Evolutionary conservation across 1,139 yeast species (phyloP).

Genomic region (Blastobotrys illinoisensis): DNA sequence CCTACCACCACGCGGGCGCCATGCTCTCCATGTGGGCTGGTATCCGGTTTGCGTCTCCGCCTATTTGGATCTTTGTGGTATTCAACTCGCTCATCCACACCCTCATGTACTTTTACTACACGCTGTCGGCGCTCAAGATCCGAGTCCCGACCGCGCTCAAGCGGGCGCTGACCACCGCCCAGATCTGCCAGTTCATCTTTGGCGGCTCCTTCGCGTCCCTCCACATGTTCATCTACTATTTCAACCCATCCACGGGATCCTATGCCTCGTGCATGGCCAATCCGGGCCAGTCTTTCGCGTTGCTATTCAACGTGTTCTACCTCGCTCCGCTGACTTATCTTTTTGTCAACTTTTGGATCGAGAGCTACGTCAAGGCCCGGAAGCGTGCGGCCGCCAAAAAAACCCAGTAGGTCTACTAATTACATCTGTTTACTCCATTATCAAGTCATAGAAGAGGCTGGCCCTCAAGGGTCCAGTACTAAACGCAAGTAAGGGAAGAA

Average conservation of each 20-base stretch:
- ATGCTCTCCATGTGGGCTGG: slow-evolving; percentile 85
- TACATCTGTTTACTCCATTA: no score
- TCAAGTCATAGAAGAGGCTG: no score
- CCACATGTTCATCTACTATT: slow-evolving; percentile 58
- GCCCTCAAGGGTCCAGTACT: no score
- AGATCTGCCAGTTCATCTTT: slow-evolving; percentile 62
- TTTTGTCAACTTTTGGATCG: slow-evolving; percentile 65
- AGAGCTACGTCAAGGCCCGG: slow-evolving; percentile 40
- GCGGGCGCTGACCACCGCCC: slow-evolving; percentile 59
- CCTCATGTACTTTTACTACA: slow-evolving; percentile 69
- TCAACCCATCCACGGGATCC: slow-evolving; percentile 43
- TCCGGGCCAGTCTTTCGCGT: slow-evolving; percentile 59
- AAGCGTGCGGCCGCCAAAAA: slow-evolving; percentile 3
- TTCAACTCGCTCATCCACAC: slow-evolving; percentile 75
- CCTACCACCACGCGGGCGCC: slow-evolving; percentile 79
- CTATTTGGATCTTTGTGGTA: slow-evolving; percentile 76
- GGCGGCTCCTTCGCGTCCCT: slow-evolving; percentile 66
- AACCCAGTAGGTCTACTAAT: background rate
- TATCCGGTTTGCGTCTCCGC: slow-evolving; percentile 63
- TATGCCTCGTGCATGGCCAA: slow-evolving; percentile 52
- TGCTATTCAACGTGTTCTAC: slow-evolving; percentile 58
- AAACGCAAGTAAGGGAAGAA: no score
- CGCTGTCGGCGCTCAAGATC: slow-evolving; percentile 57
- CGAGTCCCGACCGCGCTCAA: slow-evolving; percentile 56
- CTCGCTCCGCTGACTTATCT: slow-evolving; percentile 66